Percentiles rank a stretch among this genome's conserved stretches.
Conservation (phyloP, 805 yeast species). For the Myxozyma geophila region DNA sequence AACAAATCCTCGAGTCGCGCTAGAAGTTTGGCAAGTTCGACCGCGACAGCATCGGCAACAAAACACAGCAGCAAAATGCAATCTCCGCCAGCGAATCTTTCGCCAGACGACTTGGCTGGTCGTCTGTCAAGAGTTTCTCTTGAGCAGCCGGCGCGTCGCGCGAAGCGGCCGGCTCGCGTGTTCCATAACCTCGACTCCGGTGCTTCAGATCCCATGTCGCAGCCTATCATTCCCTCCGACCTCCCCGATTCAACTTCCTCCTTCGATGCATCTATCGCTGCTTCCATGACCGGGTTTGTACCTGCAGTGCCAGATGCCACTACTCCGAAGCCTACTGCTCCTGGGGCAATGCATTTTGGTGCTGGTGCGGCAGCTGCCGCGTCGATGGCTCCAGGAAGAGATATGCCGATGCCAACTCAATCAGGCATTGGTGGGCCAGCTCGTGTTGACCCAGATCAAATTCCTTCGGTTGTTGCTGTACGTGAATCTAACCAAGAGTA, state of each 20-base stretch:
- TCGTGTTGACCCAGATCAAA: constrained; percentile 36
- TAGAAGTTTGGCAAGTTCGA: not conserved
- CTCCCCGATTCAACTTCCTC: constrained; percentile 19
- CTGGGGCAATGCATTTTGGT: constrained; percentile 14
- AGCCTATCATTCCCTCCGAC: constrained; percentile 27
- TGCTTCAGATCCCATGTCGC: constrained; percentile 21
- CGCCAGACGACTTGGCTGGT: constrained; percentile 22
- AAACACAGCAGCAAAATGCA: constrained; percentile 12
- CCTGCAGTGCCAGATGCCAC: constrained; percentile 9
- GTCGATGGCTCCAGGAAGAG: constrained; percentile 19
- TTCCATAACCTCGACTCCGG: constrained; percentile 25
- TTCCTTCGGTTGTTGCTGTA: constrained; percentile 49
- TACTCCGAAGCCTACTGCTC: constrained; percentile 1
- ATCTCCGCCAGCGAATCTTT: constrained; percentile 13
- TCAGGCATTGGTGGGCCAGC: constrained; percentile 11
- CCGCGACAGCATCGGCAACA: not conserved
- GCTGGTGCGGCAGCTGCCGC: constrained; percentile 20
- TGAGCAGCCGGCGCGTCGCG: constrained; percentile 14
- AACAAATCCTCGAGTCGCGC: too few relatives aligned
- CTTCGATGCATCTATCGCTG: constrained; percentile 20
- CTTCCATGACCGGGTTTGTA: constrained; percentile 12
- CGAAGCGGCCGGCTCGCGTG: constrained; percentile 32
- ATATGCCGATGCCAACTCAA: not conserved
- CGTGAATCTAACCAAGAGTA: constrained; percentile 44
- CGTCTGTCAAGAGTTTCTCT: constrained; percentile 17